phyloP scores from a whole-genome alignment of 306 rosid species.

The Cucumis melo region DNA sequence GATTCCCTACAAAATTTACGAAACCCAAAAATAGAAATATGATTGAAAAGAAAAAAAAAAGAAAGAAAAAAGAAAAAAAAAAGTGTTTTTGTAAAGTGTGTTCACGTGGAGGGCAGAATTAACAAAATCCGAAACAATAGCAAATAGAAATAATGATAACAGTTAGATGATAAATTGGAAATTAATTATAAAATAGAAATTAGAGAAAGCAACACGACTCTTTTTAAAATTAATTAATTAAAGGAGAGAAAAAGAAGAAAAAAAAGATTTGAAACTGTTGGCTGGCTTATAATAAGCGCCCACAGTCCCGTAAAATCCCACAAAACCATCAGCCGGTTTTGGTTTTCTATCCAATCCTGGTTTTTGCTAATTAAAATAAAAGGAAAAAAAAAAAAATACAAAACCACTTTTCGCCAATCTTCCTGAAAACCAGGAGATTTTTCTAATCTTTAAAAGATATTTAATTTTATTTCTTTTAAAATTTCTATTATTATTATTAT shows the following conservation, averaged over 20 bases:
- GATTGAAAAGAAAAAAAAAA: too few species aligned
- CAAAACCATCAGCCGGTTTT: slow-evolving; percentile 32
- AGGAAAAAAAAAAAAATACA: neutral
- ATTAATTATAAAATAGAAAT: neutral
- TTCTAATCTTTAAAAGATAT: neutral
- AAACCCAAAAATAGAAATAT: neutral
- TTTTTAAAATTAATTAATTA: neutral
- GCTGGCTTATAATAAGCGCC: slow-evolving; percentile 29
- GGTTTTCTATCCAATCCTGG: neutral
- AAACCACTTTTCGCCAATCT: slow-evolving; percentile 11
- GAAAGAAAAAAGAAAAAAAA: neutral
- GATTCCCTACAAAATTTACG: neutral
- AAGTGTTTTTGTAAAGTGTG: neutral
- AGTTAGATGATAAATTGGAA: neutral
- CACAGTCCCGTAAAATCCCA: slow-evolving; percentile 26
- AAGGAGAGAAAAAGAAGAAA: neutral
- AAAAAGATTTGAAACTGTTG: slow-evolving; percentile 29
- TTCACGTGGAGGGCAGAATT: neutral
- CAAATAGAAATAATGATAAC: neutral
- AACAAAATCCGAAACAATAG: neutral
- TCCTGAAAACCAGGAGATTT: slow-evolving; percentile 88
- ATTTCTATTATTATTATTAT: neutral
- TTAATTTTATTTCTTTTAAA: neutral
- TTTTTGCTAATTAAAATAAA: neutral
- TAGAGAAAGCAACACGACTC: neutral